These are phyloP conservation scores for Fusarium tuaranense DNA, from an alignment of 2,329 filamentous ascomycete genomes.

Conservation along the genomic window DNA sequence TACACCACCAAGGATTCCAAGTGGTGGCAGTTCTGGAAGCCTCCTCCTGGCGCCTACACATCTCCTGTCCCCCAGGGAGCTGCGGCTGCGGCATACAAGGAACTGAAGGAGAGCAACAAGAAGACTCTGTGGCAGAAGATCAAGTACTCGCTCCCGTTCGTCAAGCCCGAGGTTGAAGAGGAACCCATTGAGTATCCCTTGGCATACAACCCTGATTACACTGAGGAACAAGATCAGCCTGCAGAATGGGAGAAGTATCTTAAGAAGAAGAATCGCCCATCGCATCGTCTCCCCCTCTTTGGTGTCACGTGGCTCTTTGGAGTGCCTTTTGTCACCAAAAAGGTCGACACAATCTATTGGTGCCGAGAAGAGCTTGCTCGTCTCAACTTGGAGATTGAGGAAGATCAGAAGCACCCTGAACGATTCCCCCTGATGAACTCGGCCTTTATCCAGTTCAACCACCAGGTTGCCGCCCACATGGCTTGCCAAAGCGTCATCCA, in stretches of 20 bases:
- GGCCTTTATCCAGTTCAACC: conserved; percentile 98
- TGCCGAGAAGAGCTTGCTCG: conserved; percentile 88
- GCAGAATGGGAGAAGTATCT: conserved; percentile 87
- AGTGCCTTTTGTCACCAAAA: conserved; percentile 83
- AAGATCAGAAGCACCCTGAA: conserved; percentile 87
- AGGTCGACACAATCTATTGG: conserved; percentile 95
- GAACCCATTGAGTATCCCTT: conserved; percentile 67
- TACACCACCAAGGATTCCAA: conserved; percentile 57
- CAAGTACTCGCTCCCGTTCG: conserved; percentile 62
- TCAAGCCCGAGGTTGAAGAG: conserved; percentile 55
- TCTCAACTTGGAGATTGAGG: conserved; percentile 90
- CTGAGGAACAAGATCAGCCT: conserved; percentile 68
- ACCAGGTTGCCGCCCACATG: conserved; percentile 98
- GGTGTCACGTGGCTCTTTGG: conserved; percentile 78
- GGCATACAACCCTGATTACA: conserved; percentile 71
- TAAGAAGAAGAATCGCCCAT: conserved; percentile 84
- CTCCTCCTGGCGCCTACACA: conserved; percentile 69
- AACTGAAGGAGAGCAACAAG: conserved; percentile 51
- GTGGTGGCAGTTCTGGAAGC: conserved; percentile 76
- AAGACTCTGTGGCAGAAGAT: conserved; percentile 65
- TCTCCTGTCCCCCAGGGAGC: conserved; percentile 70
- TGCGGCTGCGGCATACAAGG: conserved; percentile 53
- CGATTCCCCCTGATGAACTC: conserved; percentile 94
- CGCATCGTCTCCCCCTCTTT: conserved; percentile 77
- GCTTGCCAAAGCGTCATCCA: conserved; percentile 93